Evolutionary conservation across 805 yeast genomes (phyloP), one percentile per base, ranked within the genome.

Genomic region (Saccharomycopsis capsularis): DNA sequence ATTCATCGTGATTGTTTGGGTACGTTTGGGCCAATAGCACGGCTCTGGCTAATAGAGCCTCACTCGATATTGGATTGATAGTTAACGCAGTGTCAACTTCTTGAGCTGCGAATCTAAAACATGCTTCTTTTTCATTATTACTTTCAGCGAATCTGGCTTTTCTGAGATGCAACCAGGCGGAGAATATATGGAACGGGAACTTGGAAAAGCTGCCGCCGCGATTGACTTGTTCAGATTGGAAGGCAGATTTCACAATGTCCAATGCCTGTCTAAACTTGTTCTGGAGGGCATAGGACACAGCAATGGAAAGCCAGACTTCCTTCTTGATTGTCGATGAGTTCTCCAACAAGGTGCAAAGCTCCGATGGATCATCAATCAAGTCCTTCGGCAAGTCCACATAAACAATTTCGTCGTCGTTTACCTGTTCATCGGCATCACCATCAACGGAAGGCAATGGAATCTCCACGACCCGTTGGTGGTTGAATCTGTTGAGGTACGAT

Each of bases 251-350:
- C 23, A 83, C 72, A 36, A 89, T 81, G 48, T 74, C 76, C 35
- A 75, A 63, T 4, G 95, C 85, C 44, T 82, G 89, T 3, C 69
- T 70, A 13, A 75, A 57, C 58, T 75, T 75, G 2, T 75, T 78
- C 42, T 74, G 75, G 46, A 79, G 72, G 36, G 85, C 81, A 63
- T 89, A 93, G 0, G 93, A 95, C 51, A 81, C 61, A 1, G 95
- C 90, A 54, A 90, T 80, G 21, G 83, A 75, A 18, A 87, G 66
- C 99, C 99, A 93, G 66, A 80, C 86, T 60, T 82, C 81, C 47
- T 75, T 71, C 39, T 52, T 52, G 21, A 76, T 79, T 44, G 91
- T 82, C 49, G 76, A 78, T 67, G 93, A 98, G 56, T 85, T 86
- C 54, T 85, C 83, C 54, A 93, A 69, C 54, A 91, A 75, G 24